Evolutionary conservation across 306 rosid species (phyloP), one percentile per base, ranked within the genome.

Genomic region (Psophocarpus tetragonolobus): DNA sequence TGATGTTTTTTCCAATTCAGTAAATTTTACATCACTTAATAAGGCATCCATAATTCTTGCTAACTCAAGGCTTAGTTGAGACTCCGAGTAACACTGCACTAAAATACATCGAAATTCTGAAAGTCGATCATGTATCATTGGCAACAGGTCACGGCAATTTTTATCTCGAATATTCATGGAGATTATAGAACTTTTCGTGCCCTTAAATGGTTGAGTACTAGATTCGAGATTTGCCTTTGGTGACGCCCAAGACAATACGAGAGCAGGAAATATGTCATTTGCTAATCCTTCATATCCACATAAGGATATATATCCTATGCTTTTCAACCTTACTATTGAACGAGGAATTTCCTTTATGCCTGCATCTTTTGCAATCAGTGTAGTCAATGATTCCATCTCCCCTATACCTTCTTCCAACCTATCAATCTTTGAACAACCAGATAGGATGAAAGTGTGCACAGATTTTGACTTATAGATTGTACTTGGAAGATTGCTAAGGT

Each of bases 301-400:
- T 0, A 88, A 11, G 50, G 75, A 67, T 15, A 88, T 23, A 53
- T 18, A 15, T 63, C 36, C 36, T 21, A 86, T 82, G 2, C 58
- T 78, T 21, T 51, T 56, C 21, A 57, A 9, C 18, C 41, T 26
- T 3, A 29, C 45, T n/a, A 82, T 69, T 11, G 71, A 82, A 5
- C 1, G 23, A 21, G 87, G 87, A 0, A 81, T 12, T 35, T 44
- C 8, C 44, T 45, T 73, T 53, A 88, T 35, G 18, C 81, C 21
- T 6, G 86, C 74, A 12, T 85, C 8, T 14, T 88, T 78, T 0
- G 81, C 89, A 1, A 7, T 21, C 1, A 88, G 71, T 15, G 67
- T 83, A 10, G 44, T 78, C 78, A 88, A 18, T 41, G 87, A 85
- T 68, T 32, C 36, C 86, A 88, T 64, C 26, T 74, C 29, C 80